Percentiles rank a stretch among this genome's conserved stretches.
Evolutionary conservation across 2,329 filamentous ascomycete genomes (phyloP).

Genomic region (Fusarium phyllophilum): DNA sequence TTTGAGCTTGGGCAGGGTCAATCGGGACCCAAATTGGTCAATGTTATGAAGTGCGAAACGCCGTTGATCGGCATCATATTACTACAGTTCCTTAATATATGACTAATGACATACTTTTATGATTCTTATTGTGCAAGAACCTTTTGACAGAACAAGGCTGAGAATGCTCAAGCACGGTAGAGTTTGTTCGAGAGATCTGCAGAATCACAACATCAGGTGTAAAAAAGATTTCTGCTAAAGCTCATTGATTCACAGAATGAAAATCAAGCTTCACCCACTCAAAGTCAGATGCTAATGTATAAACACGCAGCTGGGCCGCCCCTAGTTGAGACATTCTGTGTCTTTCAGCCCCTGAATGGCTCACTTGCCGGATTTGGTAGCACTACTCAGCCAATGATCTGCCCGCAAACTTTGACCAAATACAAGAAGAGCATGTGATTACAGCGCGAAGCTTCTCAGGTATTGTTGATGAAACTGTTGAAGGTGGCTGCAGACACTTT

Average conservation of each 20-base stretch:
- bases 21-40: not conserved
- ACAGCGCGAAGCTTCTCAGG: not conserved
- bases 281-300: not conserved
- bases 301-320: not conserved
- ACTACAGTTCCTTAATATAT: not conserved
- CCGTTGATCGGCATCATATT: not conserved
- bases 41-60: not conserved
- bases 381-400: not conserved
- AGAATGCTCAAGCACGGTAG: not conserved
- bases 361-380: not conserved
- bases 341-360: not conserved
- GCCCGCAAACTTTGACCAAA: not conserved
- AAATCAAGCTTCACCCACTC: not conserved
- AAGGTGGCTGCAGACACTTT: not conserved
- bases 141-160: not conserved
- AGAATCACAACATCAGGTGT: not conserved
- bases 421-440: not conserved
- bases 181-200: not conserved
- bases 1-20: not conserved
- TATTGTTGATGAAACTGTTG: not conserved
- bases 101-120: not conserved
- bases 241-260: not conserved
- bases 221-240: not conserved
- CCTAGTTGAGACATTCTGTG: not conserved
- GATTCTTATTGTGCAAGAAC: no score